Evolutionary conservation across 2,329 filamentous ascomycete species (phyloP), one percentile per base, ranked within the genome.

Genomic region (Pyricularia pennisetigena): DNA sequence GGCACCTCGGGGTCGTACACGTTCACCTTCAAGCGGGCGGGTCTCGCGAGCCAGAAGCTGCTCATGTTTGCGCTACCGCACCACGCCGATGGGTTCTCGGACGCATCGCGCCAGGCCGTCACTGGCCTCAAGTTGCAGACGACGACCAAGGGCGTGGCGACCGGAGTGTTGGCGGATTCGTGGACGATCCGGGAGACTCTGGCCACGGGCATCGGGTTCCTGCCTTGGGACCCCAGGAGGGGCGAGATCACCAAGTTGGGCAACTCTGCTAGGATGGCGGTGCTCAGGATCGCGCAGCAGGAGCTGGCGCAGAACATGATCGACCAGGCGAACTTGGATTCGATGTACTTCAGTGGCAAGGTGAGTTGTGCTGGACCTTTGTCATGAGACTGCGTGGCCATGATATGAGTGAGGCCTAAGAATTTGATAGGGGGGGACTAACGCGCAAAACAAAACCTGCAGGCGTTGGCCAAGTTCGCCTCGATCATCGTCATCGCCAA

Each of bases 261-360:
- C 9, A 74, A 79, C 1, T 78, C 81, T n/a, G 85, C 87, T 0
- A 86, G 88, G 72, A 76, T 82, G 2, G 79, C 81, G 2, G 90
- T 96, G 68, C 79, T 81, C 49, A 80, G 83, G 1, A 82, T 88
- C 9, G 90, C 92, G 1, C 81, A 83, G n/a, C 84, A 82, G 24
- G 95, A 99, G 76, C 80, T 97, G 0, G 84, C 86, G 0, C 89
- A 95, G 77, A 85, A 93, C 75, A 92, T 97, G 78, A 78, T 82
- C n/a, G 80, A 81, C 0, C 89, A 95, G 74, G 87, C 88, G 5
- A 86, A 95, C 71, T 81, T 92, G 49, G 86, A 94, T 75, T 97
- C 93, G 54, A 94, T 97, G 88, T 98, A 98, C 78, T 97, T 90
- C 77, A 91, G 91, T 72, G 95, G 95, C 72, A 98, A 94, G 82